Base-by-base conservation (phyloP, 2,329 filamentous ascomycete species). In the Coccinonectria pachysandricola region DNA sequence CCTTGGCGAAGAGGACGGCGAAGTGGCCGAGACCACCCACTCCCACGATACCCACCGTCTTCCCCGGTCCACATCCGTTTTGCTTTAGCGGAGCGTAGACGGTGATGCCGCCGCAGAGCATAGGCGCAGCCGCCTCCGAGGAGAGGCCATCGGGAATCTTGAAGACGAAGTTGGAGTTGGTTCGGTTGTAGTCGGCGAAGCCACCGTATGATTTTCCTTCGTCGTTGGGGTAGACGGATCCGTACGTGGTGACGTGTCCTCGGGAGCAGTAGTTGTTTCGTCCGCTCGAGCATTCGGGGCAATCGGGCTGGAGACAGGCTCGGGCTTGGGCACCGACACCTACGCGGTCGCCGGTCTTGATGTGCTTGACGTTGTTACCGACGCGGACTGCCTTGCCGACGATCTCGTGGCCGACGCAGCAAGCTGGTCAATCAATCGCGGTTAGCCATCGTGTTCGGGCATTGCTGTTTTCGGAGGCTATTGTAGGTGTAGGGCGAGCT, bases 391-490 rank as follows among this genome's bases (percentile, higher is more conserved):
- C 67, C 7, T 54, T 64, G 22, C 75, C 75, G 35, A 79, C 64
- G 22, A 79, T 78, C 42, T 79, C 75, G 48, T 79, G 75, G 28
- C 74, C 75, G 14, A 75, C 68, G 16, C 65, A 67, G 50, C 62
- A 65, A 21, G 62, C 60, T 19, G 17, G 17, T 10, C 57, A 9
- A 15, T 12, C 12, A 16, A 21, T 29, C 50, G 7, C 48, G 23
- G 24, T 19, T 19, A 10, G 17, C 17, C 17, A 7, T 19, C 10
- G 17, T 7, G 7, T 10, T 19, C 17, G 17, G 17, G 7, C 17
- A 10, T 19, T 10, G 17, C 10, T 10, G 17, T 7, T 10, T 10
- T 19, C 10, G 17, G 17, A n/a, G n/a, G n/a, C n/a, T n/a, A n/a
- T n/a, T n/a, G n/a, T n/a, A n/a, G n/a, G n/a, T n/a, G n/a, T n/a